These are phyloP conservation scores for Eucalyptus polyanthemos DNA, from an alignment of 345 rosid species.

Conservation along the genomic window DNA sequence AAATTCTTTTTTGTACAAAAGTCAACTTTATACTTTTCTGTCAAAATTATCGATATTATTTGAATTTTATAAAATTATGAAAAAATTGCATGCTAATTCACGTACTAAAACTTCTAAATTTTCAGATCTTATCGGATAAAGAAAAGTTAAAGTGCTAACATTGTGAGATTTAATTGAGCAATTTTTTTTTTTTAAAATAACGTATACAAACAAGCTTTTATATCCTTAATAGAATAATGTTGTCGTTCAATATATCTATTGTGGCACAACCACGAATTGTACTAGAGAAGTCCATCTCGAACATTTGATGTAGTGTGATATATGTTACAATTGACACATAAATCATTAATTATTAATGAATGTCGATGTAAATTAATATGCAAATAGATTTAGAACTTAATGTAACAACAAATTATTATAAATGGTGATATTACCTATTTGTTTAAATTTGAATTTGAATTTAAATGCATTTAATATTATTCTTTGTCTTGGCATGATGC, in stretches of 20 bases:
- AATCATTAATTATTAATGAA: no score
- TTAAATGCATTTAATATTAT: not conserved
- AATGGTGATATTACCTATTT: not conserved
- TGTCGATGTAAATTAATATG: not conserved
- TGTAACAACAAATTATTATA: not conserved
- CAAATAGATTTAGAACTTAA: no score
- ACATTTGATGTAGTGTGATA: not conserved
- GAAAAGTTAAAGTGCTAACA: not conserved
- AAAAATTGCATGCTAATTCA: not conserved
- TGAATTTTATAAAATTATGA: not conserved
- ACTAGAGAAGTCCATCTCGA: not conserved
- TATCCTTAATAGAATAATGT: no score
- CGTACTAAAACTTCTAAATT: not conserved
- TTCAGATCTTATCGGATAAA: not conserved
- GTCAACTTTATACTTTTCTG: not conserved
- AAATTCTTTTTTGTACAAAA: not conserved
- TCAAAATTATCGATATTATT: not conserved
- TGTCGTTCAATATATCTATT: accelerated
- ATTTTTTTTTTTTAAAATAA: no score
- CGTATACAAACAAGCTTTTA: accelerated
- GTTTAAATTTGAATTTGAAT: not conserved
- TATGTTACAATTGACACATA: no score
- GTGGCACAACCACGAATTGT: no score
- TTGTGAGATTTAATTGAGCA: no score
- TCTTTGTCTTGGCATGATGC: accelerated